Evolutionary conservation across 2,329 filamentous ascomycete species (phyloP).

Genomic region (Colletotrichum spaethianum): DNA sequence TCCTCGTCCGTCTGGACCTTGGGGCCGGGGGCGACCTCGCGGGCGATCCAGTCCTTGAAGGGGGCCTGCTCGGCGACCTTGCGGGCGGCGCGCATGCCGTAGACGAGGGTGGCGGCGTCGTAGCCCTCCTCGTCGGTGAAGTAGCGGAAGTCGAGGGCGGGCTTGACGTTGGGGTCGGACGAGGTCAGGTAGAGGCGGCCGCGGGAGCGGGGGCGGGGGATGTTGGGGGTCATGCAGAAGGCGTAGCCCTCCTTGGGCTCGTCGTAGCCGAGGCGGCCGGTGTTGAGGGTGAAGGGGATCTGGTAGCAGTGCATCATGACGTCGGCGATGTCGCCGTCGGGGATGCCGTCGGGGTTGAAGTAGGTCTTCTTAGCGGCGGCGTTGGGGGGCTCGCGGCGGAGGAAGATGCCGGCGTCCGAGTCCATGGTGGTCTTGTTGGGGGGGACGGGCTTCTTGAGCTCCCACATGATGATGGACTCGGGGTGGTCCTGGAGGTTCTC

Average conservation of each 20-base stretch:
- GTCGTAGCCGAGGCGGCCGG: conserved; percentile 80
- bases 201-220: conserved; percentile 84
- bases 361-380: conserved; percentile 69
- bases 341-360: conserved; percentile 63
- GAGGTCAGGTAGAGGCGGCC: conserved; percentile 85
- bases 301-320: conserved; percentile 99
- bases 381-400: conserved; percentile 81
- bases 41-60: conserved; percentile 87
- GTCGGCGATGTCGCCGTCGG: conserved; percentile 83
- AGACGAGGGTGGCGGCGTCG: conserved; percentile 85
- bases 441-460: conserved; percentile 81
- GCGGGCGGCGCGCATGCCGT: conserved; percentile 83
- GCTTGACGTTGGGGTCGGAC: conserved; percentile 81
- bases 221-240: conserved; percentile 95
- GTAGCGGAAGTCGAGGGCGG: conserved; percentile 89
- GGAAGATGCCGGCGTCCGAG: conserved; percentile 90
- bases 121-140: conserved; percentile 90
- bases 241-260: conserved; percentile 78
- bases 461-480: conserved; percentile 77
- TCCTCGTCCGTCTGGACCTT: conserved; percentile 82
- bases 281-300: conserved; percentile 93
- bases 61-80: conserved; percentile 81
- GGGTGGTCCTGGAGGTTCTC: conserved; percentile 72
- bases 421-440: conserved; percentile 90
- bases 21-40: conserved; percentile 84